These are phyloP conservation scores for Ambrosiella cleistominuta DNA, from an alignment of 2,329 filamentous ascomycete species.

Conservation along the genomic window DNA sequence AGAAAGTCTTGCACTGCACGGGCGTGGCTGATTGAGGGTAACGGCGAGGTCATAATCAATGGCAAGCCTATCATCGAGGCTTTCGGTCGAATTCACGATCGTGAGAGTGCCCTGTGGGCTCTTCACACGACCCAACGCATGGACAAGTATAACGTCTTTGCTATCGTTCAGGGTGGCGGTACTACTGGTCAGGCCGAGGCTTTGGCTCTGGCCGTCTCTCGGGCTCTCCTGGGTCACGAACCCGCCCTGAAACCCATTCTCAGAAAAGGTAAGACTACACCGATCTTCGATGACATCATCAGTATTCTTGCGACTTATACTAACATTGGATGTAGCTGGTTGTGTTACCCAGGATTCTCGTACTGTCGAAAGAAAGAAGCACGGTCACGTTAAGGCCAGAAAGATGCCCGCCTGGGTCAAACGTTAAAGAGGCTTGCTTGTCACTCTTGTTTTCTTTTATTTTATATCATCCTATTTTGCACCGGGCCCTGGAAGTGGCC, in stretches of 20 bases:
- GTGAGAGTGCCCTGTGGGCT: conserved; percentile 87
- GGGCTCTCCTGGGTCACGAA: conserved; percentile 78
- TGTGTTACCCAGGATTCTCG: conserved; percentile 81
- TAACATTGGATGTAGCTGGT: conserved; percentile 50
- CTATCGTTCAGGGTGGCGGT: conserved; percentile 66
- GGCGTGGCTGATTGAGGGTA: conserved; percentile 81
- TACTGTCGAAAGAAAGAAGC: conserved; percentile 94
- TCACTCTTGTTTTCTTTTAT: background rate
- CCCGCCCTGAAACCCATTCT: conserved; percentile 76
- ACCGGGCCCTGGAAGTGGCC: background rate
- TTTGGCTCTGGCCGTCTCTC: conserved; percentile 73
- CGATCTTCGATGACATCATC: conserved; percentile 10
- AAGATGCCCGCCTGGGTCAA: conserved; percentile 99
- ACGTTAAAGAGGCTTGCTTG: conserved; percentile 27
- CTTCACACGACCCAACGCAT: conserved; percentile 64
- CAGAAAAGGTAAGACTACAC: conserved; percentile 55
- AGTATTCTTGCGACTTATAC: conserved; percentile 17
- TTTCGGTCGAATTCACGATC: conserved; percentile 79
- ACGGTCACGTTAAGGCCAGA: conserved; percentile 85
- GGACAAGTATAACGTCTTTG: conserved; percentile 97
- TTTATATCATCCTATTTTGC: background rate
- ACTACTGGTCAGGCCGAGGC: conserved; percentile 93
- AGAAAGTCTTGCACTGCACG: conserved; percentile 76
- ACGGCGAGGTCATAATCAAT: conserved; percentile 78
- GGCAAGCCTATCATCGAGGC: conserved; percentile 66